phyloP scores from a whole-genome alignment of 2,329 filamentous ascomycete species.

The Leptodontidium sp. region DNA sequence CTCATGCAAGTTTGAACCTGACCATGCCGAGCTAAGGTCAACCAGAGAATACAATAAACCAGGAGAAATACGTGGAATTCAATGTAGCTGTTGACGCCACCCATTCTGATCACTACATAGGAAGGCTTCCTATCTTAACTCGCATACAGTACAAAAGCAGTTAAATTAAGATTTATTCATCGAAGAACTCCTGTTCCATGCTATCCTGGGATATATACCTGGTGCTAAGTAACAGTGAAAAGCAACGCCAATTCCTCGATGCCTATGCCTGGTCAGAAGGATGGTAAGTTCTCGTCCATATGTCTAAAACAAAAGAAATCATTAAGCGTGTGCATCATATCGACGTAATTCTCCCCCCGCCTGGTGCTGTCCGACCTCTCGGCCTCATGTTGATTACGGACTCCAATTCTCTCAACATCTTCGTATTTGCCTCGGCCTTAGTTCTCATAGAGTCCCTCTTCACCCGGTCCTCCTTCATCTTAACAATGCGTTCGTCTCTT shows the following conservation, averaged over 20 bases:
- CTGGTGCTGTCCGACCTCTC: constrained; percentile 41
- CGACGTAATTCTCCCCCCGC: constrained; percentile 46
- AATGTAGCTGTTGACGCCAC: no score
- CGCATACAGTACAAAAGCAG: no score
- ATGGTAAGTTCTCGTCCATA: not conserved
- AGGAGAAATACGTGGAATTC: no score
- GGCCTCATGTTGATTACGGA: constrained; percentile 77
- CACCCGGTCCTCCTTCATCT: constrained; percentile 87
- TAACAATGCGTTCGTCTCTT: constrained; percentile 85
- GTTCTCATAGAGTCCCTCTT: constrained; percentile 76
- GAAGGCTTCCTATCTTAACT: not conserved
- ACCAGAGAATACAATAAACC: no score
- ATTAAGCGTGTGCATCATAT: constrained; percentile 45
- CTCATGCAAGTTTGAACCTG: no score
- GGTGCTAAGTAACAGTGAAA: constrained; percentile 8
- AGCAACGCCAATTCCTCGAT: constrained; percentile 9
- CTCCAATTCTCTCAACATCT: constrained; percentile 92
- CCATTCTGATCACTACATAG: no score
- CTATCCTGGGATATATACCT: constrained; percentile 23
- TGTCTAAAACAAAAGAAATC: constrained; percentile 35
- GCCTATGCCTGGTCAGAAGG: constrained; percentile 2
- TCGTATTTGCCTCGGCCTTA: constrained; percentile 80
- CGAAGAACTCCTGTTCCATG: constrained; percentile 7
- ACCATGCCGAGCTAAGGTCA: no score
- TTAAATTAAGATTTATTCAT: constrained; percentile 17